A percentile compares a stretch with the other conserved stretches of the same genome.
These are phyloP conservation scores for Talaromyces sp. DNA, from an alignment of 2,329 filamentous ascomycete genomes.

Conservation along the genomic window DNA sequence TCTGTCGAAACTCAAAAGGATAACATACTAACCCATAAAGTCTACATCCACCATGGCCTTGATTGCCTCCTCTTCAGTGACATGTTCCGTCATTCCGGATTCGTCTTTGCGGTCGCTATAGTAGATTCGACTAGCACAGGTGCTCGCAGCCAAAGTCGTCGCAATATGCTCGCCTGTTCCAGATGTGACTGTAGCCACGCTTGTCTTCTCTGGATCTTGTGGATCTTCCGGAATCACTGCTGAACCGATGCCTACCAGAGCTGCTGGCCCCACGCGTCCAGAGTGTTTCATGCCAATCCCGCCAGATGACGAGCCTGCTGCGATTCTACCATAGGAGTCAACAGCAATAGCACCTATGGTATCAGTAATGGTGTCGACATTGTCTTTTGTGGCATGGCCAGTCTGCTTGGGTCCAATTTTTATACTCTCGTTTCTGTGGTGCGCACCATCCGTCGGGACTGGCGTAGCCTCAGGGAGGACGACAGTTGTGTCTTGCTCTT, in stretches of 20 bases:
- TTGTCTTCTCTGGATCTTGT: conserved; percentile 64
- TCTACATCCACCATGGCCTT: conserved; percentile 77
- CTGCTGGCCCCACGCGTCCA: conserved; percentile 86
- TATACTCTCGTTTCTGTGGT: background rate
- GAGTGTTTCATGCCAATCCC: conserved; percentile 98
- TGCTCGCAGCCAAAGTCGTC: conserved; percentile 84
- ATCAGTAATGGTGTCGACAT: conserved; percentile 71
- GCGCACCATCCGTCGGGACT: conserved; percentile 10
- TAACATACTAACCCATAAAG: conserved; percentile 67
- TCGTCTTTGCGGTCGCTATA: conserved; percentile 59
- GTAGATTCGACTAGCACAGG: conserved; percentile 82
- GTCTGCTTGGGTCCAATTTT: background rate
- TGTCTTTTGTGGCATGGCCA: background rate
- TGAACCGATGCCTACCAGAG: conserved; percentile 85
- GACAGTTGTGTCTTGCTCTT: background rate
- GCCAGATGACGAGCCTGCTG: conserved; percentile 91
- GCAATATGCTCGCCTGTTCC: conserved; percentile 98
- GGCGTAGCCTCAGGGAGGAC: background rate
- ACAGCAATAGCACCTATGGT: conserved; percentile 95
- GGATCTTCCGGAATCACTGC: conserved; percentile 76
- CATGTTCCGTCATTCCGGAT: conserved; percentile 60
- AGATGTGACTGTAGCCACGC: conserved; percentile 81
- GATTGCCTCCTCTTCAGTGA: conserved; percentile 75
- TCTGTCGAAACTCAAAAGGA: background rate
- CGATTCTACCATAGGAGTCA: conserved; percentile 79